A percentile compares a stretch with the other conserved stretches of the same genome.
Evolutionary conservation across 2,329 filamentous ascomycete genomes (phyloP).

Genomic region (Hypoxylon sp.): DNA sequence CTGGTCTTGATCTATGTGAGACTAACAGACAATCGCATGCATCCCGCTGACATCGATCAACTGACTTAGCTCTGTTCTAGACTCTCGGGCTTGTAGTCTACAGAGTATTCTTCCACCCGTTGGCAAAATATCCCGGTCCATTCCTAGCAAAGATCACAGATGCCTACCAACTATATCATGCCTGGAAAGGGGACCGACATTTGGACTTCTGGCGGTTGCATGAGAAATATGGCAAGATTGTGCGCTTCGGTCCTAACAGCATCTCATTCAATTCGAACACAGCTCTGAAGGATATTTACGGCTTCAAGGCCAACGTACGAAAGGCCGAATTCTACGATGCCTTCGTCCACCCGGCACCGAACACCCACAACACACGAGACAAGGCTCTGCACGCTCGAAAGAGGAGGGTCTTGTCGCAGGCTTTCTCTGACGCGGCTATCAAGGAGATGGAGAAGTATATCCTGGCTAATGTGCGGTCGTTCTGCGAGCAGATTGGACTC

Average conservation of each 20-base stretch:
- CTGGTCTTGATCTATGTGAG: constrained; percentile 37
- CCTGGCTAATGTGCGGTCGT: constrained; percentile 73
- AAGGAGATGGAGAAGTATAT: constrained; percentile 78
- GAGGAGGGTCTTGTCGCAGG: constrained; percentile 77
- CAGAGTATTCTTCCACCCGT: constrained; percentile 72
- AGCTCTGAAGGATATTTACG: constrained; percentile 76
- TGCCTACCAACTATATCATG: constrained; percentile 77
- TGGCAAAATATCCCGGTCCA: constrained; percentile 75
- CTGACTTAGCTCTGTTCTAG: constrained; percentile 34
- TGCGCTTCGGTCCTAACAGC: constrained; percentile 84
- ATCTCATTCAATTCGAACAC: constrained; percentile 81
- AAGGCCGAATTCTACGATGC: constrained; percentile 81
- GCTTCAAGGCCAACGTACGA: constrained; percentile 72
- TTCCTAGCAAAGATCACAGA: constrained; percentile 74
- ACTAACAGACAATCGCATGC: neutral
- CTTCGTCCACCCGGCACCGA: constrained; percentile 77
- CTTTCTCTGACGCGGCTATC: constrained; percentile 75
- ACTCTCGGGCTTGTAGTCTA: constrained; percentile 62
- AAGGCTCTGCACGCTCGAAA: constrained; percentile 78
- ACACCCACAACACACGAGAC: constrained; percentile 80
- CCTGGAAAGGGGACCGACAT: constrained; percentile 80
- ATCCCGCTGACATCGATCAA: neutral
- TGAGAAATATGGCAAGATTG: constrained; percentile 75
- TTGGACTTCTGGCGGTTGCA: constrained; percentile 80
- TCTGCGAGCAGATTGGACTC: constrained; percentile 70